Evolutionary conservation across 1,284 basidiomycete species (phyloP).

Genomic region (Apiotrichum gracile): DNA sequence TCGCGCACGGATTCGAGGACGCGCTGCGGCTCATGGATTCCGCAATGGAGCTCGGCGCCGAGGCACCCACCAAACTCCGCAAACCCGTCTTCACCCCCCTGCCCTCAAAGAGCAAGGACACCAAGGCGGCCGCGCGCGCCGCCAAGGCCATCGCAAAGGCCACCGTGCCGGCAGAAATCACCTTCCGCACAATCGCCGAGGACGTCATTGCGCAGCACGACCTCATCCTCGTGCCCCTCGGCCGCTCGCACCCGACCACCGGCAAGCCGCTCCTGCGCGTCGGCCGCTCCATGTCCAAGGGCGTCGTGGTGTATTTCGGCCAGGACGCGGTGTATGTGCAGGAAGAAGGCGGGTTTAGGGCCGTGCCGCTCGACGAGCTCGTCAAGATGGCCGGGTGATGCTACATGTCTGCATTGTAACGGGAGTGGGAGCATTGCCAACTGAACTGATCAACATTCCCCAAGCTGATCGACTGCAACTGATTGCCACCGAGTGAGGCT

Average conservation of each 20-base stretch:
- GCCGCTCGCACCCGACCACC: slow-evolving; percentile 69
- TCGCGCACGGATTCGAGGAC: slow-evolving; percentile 71
- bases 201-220: slow-evolving; percentile 77
- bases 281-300: slow-evolving; percentile 66
- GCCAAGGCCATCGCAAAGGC: no score
- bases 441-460: no score
- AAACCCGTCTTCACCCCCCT: slow-evolving; percentile 57
- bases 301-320: slow-evolving; percentile 62
- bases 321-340: slow-evolving; percentile 44
- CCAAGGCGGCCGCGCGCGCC: no score
- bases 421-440: not conserved
- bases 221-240: slow-evolving; percentile 79
- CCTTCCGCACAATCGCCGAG: slow-evolving; percentile 85
- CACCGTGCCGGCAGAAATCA: slow-evolving; percentile 59
- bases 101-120: slow-evolving; percentile 3
- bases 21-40: slow-evolving; percentile 88
- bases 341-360: slow-evolving; percentile 39
- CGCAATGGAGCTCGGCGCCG: slow-evolving; percentile 73
- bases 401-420: no score
- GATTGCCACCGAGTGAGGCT: no score
- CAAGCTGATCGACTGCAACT: no score
- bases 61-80: slow-evolving; percentile 60
- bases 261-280: slow-evolving; percentile 82
- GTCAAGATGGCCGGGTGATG: slow-evolving; percentile 2
- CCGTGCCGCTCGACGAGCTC: slow-evolving; percentile 43